phyloP scores from a whole-genome alignment of 139 green algal species.

The Chlorella sp. region DNA sequence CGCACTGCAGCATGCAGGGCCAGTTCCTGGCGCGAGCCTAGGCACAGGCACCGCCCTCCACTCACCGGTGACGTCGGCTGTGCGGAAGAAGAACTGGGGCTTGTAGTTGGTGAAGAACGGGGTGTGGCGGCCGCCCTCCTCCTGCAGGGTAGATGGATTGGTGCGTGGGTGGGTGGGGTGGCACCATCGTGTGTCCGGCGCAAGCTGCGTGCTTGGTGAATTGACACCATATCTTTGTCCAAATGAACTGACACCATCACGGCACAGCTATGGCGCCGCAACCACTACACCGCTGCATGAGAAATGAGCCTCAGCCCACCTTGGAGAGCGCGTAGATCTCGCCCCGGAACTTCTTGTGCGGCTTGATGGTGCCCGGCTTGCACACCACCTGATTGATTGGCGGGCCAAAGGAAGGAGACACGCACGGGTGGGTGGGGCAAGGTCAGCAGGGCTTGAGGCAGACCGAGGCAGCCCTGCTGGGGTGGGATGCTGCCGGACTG shows the following conservation, averaged over 20 bases:
- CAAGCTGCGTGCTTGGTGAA: no score
- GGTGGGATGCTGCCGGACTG: background rate
- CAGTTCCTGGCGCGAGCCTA: no score
- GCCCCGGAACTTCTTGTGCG: conserved; percentile 77
- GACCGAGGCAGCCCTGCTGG: no score
- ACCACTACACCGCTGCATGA: no score
- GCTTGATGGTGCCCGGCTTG: conserved; percentile 89
- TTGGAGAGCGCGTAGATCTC: conserved; percentile 97
- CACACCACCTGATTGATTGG: conserved; percentile 81
- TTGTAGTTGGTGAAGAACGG: conserved; percentile 99
- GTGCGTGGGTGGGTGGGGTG: no score
- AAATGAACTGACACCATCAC: no score
- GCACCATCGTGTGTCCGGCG: no score
- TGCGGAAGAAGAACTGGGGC: conserved; percentile 98
- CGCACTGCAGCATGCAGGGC: no score
- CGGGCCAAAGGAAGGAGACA: no score
- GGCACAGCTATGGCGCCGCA: no score
- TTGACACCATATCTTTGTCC: no score
- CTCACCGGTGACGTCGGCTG: conserved; percentile 90
- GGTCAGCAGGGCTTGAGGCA: background rate
- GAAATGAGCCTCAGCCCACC: background rate
- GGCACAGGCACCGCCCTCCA: background rate
- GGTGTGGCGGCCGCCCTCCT: conserved; percentile 98
- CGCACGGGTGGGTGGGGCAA: background rate
- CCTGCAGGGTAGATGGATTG: conserved; percentile 20